Evolutionary conservation across 345 rosid species (phyloP), one percentile per base, ranked within the genome.

Genomic region (Eucalyptus sp.): DNA sequence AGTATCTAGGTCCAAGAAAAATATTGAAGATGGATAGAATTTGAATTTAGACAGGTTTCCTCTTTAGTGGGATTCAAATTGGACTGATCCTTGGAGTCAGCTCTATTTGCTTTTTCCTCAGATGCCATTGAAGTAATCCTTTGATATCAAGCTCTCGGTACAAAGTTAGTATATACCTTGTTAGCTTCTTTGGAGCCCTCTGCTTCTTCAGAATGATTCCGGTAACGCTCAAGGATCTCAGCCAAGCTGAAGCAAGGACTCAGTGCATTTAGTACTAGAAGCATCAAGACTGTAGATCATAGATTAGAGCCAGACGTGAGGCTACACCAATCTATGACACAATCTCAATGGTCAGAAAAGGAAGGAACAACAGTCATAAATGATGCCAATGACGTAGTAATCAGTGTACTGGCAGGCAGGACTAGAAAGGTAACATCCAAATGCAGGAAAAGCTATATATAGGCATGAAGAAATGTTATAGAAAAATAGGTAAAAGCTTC

Each of bases 151-250:
- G 83, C 83, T 37, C 83, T 37, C 2, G 13, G 83, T 20, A 18
- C 46, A 37, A 10, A 18, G 43, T 76, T 10, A 76, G 83, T 37
- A 29, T 43, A 29, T 51, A 86, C 27, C 52, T 51, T 60, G 90
- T 90, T 48, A 52, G 60, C 90, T 87, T 50, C 88, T 50, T 79
- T 49, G 10, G 89, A 71, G 60, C 91, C 60, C 24, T 29, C 80
- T 56, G 86, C 87, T 91, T 91, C 94, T 71, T 87, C 90, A 76
- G n/a, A 20, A 62, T 50, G 88, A 89, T 58, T 87, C 66, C 33
- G 44, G 13, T 92, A 93, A 46, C 92, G 89, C 50, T 90, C 89
- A 20, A 93, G 87, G 44, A 92, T 92, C 87, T 87, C 85, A 71
- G 89, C 81, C 89, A 92, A 79, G 81, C 96, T 94, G 92, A 52